Base-by-base conservation (phyloP, 805 yeast genomes). In the Ogataea neopini region DNA sequence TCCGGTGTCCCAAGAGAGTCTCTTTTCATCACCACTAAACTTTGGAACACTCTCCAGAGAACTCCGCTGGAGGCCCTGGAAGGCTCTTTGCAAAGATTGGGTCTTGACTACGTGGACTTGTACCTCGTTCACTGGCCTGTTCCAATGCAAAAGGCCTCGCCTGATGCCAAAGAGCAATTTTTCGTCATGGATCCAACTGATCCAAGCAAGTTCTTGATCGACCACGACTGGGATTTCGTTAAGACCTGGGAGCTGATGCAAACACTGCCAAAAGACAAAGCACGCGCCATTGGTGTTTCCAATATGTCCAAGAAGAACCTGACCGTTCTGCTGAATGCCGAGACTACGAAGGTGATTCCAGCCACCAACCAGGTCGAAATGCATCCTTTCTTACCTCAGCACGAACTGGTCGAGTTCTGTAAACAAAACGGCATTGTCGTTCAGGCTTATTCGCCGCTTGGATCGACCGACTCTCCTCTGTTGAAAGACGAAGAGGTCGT, bases 241-340 rank as follows among this genome's bases (percentile, higher is more conserved):
- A 78, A 82, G 37, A 90, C 91, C 11, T 77, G 76, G 54, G 79
- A 81, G 59, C 80, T 81, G 50, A 72, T 84, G 49, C 88, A 86
- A 47, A 90, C 87, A 63, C 84, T 84, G 37, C 71, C 62, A 30
- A 72, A 74, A 23, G 74, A 71, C 14, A 65, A 67, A 51, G 61
- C 68, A 25, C 69, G 63, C 44, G 60, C 76, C n/a, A 68, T 75
- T 56, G 80, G 79, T 18, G 76, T 75, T n/a, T 72, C 76, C 15
- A 75, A 74, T 57, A 45, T 46, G 36, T 45, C 49, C 9, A 49
- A 65, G 18, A 59, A 60, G 35, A 66, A 69, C 45, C 49, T 71
- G 43, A 57, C 64, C 40, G 55, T 43, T 33, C 59, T 74, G 36
- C 58, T 73, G 23, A 53, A 59, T 4, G 67, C 63, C 19, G 62